Base-by-base conservation (phyloP, 768 basidiomycete species). In the Trametes maxima region DNA sequence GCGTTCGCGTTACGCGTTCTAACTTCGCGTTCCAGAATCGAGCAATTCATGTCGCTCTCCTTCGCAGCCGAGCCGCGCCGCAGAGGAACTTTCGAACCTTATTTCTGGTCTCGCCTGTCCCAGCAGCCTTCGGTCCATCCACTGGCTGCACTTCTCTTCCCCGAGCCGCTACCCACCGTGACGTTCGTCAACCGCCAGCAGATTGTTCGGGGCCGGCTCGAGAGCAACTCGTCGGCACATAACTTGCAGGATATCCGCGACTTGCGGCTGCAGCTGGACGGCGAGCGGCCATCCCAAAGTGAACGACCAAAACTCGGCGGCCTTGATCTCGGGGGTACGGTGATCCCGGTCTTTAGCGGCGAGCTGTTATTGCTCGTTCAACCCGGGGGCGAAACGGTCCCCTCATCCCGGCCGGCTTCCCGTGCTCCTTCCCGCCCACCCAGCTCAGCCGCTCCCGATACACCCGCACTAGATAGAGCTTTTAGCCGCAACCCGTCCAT, bases 31-130 rank as follows among this genome's bases (percentile, higher is more conserved):
- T 24, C 21, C 46, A 91, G 88, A 8, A 75, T 89, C 62, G 90
- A 90, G 24, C 88, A 90, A 62, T 92, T 91, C 67, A 88, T 87
- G 83, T 85, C 88, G 0, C 77, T 91, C 19, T 93, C 92, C 2
- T 72, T 91, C 36, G 84, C 88, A 40, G 84, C 87, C 16, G 92
- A 94, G 67, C 85, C 90, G 7, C 82, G 86, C 21, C 79, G 86
- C n/a, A 86, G 82, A 70, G 88, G 89, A 8, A 73, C 88, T 1
- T 92, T 90, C 57, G 89, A 91, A 64, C 89, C 90, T 0, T 84
- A 87, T 65, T 91, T 87, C 73, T 93, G 90, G 90, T 76, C 79
- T 5, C 80, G 81, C 45, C 71, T 77, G 40, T 56, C 68, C 17
- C 68, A 78, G 0, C 72, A 74, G 21, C 65, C 72, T 11, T 75